Evolutionary conservation across 2,329 filamentous ascomycete genomes (phyloP).

Genomic region (Botrytis galanthina): DNA sequence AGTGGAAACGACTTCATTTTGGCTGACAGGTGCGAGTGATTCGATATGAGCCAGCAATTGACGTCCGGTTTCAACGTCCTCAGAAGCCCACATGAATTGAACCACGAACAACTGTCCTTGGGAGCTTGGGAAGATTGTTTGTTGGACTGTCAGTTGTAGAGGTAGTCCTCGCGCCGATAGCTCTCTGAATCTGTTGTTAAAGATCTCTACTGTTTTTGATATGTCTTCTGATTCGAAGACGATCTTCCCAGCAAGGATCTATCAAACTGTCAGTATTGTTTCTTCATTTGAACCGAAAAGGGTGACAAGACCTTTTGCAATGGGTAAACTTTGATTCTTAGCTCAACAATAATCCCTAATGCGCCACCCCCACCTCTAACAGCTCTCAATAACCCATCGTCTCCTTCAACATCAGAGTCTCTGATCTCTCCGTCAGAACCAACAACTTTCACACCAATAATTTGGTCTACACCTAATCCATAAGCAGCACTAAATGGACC

Average conservation of each 20-base stretch:
- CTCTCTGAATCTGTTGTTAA: slow-evolving; percentile 33
- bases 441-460: slow-evolving; percentile 42
- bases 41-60: slow-evolving; percentile 36
- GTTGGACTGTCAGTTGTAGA: slow-evolving; percentile 29
- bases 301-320: slow-evolving; percentile 32
- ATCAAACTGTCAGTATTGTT: background rate
- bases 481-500: slow-evolving; percentile 37
- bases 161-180: slow-evolving; percentile 30
- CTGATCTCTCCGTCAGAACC: slow-evolving; percentile 41
- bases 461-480: slow-evolving; percentile 42
- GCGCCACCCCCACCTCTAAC: slow-evolving; percentile 44
- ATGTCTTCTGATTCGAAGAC: slow-evolving; percentile 40
- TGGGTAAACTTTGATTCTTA: slow-evolving; percentile 43
- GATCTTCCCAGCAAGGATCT: slow-evolving; percentile 37
- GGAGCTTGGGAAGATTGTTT: slow-evolving; percentile 38
- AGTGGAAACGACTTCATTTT: slow-evolving; percentile 34
- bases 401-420: slow-evolving; percentile 39
- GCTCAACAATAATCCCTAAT: slow-evolving; percentile 44
- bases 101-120: slow-evolving; percentile 34
- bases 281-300: background rate
- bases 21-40: slow-evolving; percentile 33
- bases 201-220: slow-evolving; percentile 29
- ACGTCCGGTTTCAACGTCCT: slow-evolving; percentile 37
- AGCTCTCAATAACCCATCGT: slow-evolving; percentile 37
- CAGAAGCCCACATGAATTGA: slow-evolving; percentile 39